These are phyloP conservation scores for Amaranthus tricolor DNA, from an alignment of 179 eudicot genomes.

Conservation along the genomic window DNA sequence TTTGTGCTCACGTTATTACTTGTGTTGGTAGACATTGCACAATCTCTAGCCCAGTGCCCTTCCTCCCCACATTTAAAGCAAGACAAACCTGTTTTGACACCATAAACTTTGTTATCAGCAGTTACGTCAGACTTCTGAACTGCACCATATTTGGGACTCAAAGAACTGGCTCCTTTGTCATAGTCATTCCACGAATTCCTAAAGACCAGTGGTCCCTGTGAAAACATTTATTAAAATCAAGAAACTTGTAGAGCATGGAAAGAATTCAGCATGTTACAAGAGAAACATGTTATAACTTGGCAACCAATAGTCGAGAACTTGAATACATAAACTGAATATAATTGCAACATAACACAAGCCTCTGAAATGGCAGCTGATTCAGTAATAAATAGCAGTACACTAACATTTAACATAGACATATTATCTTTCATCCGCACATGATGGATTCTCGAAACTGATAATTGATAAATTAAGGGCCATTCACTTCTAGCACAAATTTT, in stretches of 20 bases:
- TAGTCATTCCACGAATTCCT: constrained; percentile 34
- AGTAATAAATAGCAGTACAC: too few species aligned
- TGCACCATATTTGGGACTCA: constrained; percentile 15
- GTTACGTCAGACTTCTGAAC: constrained; percentile 13
- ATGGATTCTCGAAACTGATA: too few species aligned
- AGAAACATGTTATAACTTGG: too few species aligned
- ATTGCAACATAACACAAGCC: too few species aligned
- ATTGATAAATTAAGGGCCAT: too few species aligned
- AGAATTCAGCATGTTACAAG: not conserved
- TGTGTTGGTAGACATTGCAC: not conserved
- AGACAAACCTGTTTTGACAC: constrained; percentile 18
- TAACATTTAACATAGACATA: too few species aligned
- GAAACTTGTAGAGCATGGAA: not conserved
- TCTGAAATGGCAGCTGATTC: too few species aligned
- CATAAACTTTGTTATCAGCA: constrained; percentile 21
- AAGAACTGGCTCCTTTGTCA: constrained; percentile 11
- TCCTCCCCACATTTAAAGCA: constrained; percentile 41
- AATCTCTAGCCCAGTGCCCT: constrained; percentile 31
- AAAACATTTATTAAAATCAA: not conserved
- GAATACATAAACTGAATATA: too few species aligned
- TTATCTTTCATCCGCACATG: too few species aligned
- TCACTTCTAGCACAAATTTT: too few species aligned
- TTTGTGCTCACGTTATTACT: not conserved
- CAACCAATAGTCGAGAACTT: too few species aligned
- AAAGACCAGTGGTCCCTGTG: constrained; percentile 34